These are phyloP conservation scores for Claviceps monticola DNA, from an alignment of 2,329 filamentous ascomycete genomes.

Conservation along the genomic window DNA sequence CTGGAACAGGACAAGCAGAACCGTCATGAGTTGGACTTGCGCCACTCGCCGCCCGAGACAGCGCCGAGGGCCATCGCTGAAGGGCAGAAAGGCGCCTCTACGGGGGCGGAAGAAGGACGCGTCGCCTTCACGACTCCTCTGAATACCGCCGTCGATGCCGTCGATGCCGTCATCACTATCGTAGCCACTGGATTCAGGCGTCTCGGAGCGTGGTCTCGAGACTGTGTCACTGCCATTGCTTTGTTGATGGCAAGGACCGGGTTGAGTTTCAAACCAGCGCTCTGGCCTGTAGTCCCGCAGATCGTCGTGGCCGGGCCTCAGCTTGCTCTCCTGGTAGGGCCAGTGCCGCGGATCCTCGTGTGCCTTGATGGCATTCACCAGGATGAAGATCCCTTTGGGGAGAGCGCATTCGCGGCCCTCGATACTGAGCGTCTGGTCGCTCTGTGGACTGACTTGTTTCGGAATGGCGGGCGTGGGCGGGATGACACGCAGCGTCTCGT, in stretches of 20 bases:
- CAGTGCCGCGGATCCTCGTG: slow-evolving; percentile 63
- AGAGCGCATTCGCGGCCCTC: slow-evolving; percentile 44
- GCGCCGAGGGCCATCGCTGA: slow-evolving; percentile 42
- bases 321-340: slow-evolving; percentile 37
- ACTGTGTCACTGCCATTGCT: not conserved
- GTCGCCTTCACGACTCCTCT: slow-evolving; percentile 30
- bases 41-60: slow-evolving; percentile 46
- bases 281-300: slow-evolving; percentile 57
- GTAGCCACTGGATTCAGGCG: slow-evolving; percentile 9
- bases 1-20: slow-evolving; percentile 40
- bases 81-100: slow-evolving; percentile 43
- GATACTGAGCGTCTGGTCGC: slow-evolving; percentile 44
- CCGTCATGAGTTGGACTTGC: slow-evolving; percentile 43
- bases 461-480: slow-evolving; percentile 61
- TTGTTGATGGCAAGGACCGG: slow-evolving; percentile 8
- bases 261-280: slow-evolving; percentile 46
- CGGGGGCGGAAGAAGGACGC: slow-evolving; percentile 45
- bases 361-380: slow-evolving; percentile 38
- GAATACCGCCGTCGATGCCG: slow-evolving; percentile 31
- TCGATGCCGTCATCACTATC: slow-evolving; percentile 31
- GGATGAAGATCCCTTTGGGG: slow-evolving; percentile 42
- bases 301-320: slow-evolving; percentile 34
- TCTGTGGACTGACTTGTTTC: slow-evolving; percentile 39
- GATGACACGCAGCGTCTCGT: slow-evolving; percentile 61
- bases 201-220: not conserved